Base-by-base conservation (phyloP, 495 filamentous ascomycete species). In the Articulospora tetracladia region DNA sequence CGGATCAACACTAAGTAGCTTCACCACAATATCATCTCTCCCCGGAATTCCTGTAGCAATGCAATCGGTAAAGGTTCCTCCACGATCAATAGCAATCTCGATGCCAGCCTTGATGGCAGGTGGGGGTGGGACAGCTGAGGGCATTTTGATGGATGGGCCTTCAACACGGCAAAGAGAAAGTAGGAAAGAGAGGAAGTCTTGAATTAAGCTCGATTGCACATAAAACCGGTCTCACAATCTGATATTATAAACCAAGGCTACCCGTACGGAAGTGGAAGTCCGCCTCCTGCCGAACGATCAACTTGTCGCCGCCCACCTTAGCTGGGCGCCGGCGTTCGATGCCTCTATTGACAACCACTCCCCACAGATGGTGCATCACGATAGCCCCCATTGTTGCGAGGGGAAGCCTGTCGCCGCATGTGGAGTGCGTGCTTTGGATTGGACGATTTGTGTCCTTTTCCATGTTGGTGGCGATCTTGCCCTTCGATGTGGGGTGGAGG, bases 51-150 rank as follows among this genome's bases (percentile, higher is more conserved):
- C 74, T 56, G 83, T 84, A 47, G 85, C 86, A 48, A 87, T 81
- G 61, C 81, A 84, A 69, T 86, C 85, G 39, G 84, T 85, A 67
- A 88, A 88, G 28, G 85, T 88, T 60, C 86, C 85, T 59, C 85
- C 85, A 28, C 86, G 81, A 71, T 83, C 80, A 56, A 82, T 83
- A 60, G 79, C 79, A 62, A 83, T 81, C 26, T 58, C 55, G 24
- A 58, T 48, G 20, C 55, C 55, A 27, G 36, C 3, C 19, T 32
- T 58, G 10, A 15, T 8, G 2, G 55, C 32, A 3, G 36, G 13
- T 12, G 55, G 55, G 15, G 55, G 36, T 1, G 55, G 55, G 24
- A 47, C 19, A 23, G 55, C 55, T 2, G 55, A 58, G 28, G 55
- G 55, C 55, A 58, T 58, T 13, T 13, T 56, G 54, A 26, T 1